Evolutionary conservation across 139 green algal genomes (phyloP).

Genomic region (Coccomyxa sp.): DNA sequence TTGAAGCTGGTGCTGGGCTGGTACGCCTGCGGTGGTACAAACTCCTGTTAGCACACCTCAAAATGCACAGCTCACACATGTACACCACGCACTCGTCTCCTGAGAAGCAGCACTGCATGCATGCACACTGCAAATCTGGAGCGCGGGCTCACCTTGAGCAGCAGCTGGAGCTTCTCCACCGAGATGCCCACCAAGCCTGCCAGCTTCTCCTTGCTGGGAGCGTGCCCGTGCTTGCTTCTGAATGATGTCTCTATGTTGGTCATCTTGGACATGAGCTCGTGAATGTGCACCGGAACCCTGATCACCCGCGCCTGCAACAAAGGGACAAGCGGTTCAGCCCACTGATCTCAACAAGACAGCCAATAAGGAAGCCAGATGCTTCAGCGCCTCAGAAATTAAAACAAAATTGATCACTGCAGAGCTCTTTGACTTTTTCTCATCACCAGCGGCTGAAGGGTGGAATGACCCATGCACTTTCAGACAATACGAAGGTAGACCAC

Average conservation of each 20-base stretch:
- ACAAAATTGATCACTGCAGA: no score
- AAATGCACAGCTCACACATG: background rate
- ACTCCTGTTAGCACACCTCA: background rate
- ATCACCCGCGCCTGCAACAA: background rate
- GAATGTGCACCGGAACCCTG: conserved; percentile 56
- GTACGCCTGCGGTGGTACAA: conserved; percentile 1
- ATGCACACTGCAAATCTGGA: background rate
- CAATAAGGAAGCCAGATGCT: background rate
- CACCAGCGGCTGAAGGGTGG: no score
- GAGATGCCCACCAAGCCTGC: conserved; percentile 4
- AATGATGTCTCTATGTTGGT: conserved; percentile 10
- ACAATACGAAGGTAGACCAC: no score
- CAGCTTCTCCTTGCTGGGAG: conserved; percentile 13
- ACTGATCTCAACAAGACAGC: background rate
- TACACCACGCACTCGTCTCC: background rate
- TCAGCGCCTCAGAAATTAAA: no score
- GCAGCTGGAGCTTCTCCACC: background rate
- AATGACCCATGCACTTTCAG: no score
- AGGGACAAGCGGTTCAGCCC: background rate
- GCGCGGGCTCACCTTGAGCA: background rate
- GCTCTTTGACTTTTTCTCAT: no score
- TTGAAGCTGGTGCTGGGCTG: background rate
- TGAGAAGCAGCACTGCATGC: no score
- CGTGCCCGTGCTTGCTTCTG: background rate
- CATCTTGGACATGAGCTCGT: conserved; percentile 28